Conservation (phyloP, 352 stramenopile genomes). For the Halophytophthora batemanensis region DNA sequence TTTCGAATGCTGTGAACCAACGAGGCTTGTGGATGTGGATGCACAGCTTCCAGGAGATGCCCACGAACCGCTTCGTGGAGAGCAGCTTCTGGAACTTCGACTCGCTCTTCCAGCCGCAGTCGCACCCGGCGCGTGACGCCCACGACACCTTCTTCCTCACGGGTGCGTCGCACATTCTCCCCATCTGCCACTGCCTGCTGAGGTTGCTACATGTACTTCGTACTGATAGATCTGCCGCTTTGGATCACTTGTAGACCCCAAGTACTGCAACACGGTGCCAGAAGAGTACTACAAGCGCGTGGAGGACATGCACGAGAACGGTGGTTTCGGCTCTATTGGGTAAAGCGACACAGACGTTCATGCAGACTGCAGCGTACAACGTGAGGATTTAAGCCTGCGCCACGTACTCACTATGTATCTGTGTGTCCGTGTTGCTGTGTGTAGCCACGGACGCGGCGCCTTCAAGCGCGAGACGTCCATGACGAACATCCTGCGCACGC, state of each 20-base stretch:
- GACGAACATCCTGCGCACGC: conserved; percentile 99
- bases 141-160: conserved; percentile 99
- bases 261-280: conserved; percentile 84
- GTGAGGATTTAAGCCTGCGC: not conserved
- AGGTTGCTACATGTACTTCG: too few relatives aligned
- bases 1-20: not conserved
- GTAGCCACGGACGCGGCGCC: conserved; percentile 69
- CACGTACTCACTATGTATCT: not conserved
- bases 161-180: conserved; percentile 32
- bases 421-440: not conserved
- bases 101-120: conserved; percentile 99
- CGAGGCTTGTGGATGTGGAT: too few relatives aligned
- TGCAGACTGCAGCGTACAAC: not conserved
- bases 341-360: conserved; percentile 53
- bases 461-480: conserved; percentile 96
- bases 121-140: conserved; percentile 97
- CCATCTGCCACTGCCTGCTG: not conserved
- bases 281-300: conserved; percentile 99
- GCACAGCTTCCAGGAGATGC: conserved; percentile 97
- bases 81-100: conserved; percentile 99
- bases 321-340: conserved; percentile 96
- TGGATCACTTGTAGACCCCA: conserved; percentile 44
- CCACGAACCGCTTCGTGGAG: conserved; percentile 99
- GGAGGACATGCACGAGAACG: conserved; percentile 97
- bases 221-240: not conserved